Conservation (phyloP, 139 green algal species). For the Auxenochlorella pyrenoidosa region DNA sequence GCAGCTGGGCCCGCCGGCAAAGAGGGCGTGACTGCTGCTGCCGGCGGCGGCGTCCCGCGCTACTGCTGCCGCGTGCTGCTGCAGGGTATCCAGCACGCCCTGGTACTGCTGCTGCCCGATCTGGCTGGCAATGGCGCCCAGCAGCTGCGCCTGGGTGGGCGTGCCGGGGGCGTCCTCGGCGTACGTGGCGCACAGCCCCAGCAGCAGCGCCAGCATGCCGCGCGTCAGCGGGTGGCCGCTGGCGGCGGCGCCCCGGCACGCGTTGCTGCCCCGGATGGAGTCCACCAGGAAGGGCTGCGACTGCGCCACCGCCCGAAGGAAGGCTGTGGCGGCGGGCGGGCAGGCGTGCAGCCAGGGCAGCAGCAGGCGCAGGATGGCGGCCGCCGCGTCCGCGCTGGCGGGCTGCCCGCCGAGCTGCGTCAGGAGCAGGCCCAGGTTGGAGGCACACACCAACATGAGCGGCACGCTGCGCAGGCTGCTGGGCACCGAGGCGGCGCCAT, state of each 20-base stretch:
- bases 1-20: neutral
- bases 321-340: constrained; percentile 54
- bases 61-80: neutral
- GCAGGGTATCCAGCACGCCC: neutral
- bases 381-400: constrained; percentile 36
- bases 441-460: constrained; percentile 6
- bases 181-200: constrained; percentile 74
- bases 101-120: constrained; percentile 19
- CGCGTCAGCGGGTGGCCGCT: constrained; percentile 14
- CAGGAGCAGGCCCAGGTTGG: constrained; percentile 15
- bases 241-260: constrained; percentile 5
- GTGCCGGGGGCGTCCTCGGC: constrained; percentile 21
- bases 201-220: constrained; percentile 69
- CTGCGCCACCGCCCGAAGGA: constrained; percentile 43
- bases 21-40: constrained; percentile 2
- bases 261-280: constrained; percentile 31
- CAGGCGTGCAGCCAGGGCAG: constrained; percentile 65
- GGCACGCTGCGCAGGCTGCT: neutral
- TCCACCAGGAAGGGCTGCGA: constrained; percentile 35
- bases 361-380: constrained; percentile 57
- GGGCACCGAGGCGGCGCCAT: constrained; percentile 4
- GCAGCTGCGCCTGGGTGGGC: constrained; percentile 19
- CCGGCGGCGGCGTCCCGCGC: neutral
- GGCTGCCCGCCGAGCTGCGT: constrained; percentile 15
- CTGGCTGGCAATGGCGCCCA: constrained; percentile 16